These are phyloP conservation scores for Emericellopsis cladophorae DNA, from an alignment of 2,329 filamentous ascomycete genomes.

Conservation along the genomic window DNA sequence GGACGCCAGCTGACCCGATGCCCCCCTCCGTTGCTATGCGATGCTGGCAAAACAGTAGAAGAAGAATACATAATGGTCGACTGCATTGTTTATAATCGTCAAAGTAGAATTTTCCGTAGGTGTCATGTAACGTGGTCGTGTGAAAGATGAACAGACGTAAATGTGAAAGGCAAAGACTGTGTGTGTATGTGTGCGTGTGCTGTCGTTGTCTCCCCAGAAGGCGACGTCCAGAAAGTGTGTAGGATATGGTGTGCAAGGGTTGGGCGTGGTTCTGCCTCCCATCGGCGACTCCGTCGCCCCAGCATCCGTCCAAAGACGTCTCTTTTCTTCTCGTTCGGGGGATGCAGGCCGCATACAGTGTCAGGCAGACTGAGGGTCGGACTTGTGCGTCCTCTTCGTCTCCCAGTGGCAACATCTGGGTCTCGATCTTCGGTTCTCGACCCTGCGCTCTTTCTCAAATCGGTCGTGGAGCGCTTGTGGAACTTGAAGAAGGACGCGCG, in stretches of 20 bases:
- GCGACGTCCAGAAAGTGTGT: neutral
- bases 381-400: constrained; percentile 8
- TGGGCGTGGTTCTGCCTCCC: neutral
- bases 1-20: too few relatives aligned
- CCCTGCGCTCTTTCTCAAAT: constrained; percentile 4
- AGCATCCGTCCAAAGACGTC: constrained; percentile 25
- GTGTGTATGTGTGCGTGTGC: neutral
- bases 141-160: neutral
- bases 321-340: constrained; percentile 10
- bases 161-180: neutral
- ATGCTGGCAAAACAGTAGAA: too few relatives aligned
- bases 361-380: neutral
- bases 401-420: neutral
- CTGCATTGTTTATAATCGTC: neutral
- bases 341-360: too few relatives aligned
- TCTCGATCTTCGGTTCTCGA: neutral
- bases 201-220: too few relatives aligned
- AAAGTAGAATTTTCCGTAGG: neutral
- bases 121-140: neutral
- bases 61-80: neutral
- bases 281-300: constrained; percentile 13
- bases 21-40: too few relatives aligned
- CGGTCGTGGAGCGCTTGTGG: constrained; percentile 22
- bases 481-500: constrained; percentile 27
- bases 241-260: neutral